phyloP scores from a whole-genome alignment of 371 early-diverging fungal species.

The Mucor velutinosus region DNA sequence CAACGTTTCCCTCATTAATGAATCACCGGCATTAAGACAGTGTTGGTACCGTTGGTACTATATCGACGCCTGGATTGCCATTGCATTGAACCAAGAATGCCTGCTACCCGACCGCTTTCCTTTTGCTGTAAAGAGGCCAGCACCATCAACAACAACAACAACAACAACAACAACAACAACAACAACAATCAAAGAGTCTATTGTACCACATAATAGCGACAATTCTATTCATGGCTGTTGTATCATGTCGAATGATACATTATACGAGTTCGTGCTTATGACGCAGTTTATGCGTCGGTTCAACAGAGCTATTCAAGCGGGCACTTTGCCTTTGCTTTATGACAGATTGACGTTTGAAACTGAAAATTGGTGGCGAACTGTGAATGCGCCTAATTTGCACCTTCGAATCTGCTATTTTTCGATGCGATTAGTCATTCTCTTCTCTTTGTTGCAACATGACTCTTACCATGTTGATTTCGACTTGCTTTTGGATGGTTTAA shows the following conservation, averaged over 20 bases:
- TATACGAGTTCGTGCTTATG: constrained; percentile 28
- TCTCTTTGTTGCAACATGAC: constrained; percentile 28
- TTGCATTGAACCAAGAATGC: constrained; percentile 37
- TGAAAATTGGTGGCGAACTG: constrained; percentile 27
- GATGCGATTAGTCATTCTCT: constrained; percentile 41
- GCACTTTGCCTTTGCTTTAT: constrained; percentile 24
- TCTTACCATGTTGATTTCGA: constrained; percentile 3
- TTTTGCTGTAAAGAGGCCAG: background rate
- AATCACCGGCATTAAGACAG: background rate
- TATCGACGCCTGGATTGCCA: constrained; percentile 46
- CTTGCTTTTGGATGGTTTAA: constrained; percentile 35
- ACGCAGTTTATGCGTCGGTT: constrained; percentile 42
- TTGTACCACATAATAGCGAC: background rate
- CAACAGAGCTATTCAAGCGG: constrained; percentile 29
- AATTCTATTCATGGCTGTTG: constrained; percentile 1
- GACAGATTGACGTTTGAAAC: constrained; percentile 14
- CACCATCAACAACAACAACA: background rate
- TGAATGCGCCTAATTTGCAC: constrained; percentile 16
- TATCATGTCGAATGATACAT: constrained; percentile 15
- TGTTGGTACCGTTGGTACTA: constrained; percentile 46
- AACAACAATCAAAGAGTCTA: background rate
- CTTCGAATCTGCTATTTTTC: constrained; percentile 43
- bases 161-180: background rate
- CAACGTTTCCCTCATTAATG: background rate
- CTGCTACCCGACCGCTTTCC: constrained; percentile 35